phyloP scores from a whole-genome alignment of 2,329 filamentous ascomycete species.

The Mollisia scopiformis region DNA sequence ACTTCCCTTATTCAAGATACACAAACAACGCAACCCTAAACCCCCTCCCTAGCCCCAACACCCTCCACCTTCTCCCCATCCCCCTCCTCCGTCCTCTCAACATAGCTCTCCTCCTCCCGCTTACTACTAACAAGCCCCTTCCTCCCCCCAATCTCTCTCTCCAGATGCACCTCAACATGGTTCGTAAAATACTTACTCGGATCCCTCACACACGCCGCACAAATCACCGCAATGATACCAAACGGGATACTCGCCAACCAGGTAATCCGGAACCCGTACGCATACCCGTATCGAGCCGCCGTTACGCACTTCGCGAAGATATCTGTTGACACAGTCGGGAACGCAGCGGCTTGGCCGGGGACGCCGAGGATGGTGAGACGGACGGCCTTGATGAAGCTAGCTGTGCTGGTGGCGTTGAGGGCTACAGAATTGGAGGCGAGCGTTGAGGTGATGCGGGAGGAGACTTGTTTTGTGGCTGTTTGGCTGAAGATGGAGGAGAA shows the following conservation, averaged over 20 bases:
- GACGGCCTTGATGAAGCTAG: constrained; percentile 30
- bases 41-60: neutral
- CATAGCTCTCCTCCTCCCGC: neutral
- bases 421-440: neutral
- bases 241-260: constrained; percentile 42
- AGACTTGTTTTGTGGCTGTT: constrained; percentile 15
- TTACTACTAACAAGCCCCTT: neutral
- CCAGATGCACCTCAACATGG: constrained; percentile 23
- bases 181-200: constrained; percentile 21
- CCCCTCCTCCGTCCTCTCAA: neutral
- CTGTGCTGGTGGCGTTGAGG: neutral
- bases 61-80: neutral
- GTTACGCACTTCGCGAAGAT: constrained; percentile 34
- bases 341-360: constrained; percentile 39
- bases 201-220: constrained; percentile 30
- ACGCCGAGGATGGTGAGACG: constrained; percentile 23
- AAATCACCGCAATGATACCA: constrained; percentile 38
- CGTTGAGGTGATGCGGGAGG: constrained; percentile 7
- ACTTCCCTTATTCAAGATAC: too few relatives aligned
- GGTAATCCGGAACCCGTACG: constrained; percentile 39
- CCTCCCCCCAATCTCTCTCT: constrained; percentile 10
- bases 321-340: constrained; percentile 30
- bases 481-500: constrained; percentile 39
- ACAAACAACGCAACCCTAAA: neutral
- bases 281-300: constrained; percentile 39